A percentile compares a stretch with the other conserved stretches of the same genome.
Evolutionary conservation across 306 rosid genomes (phyloP).

Genomic region (Lotus japonicus): DNA sequence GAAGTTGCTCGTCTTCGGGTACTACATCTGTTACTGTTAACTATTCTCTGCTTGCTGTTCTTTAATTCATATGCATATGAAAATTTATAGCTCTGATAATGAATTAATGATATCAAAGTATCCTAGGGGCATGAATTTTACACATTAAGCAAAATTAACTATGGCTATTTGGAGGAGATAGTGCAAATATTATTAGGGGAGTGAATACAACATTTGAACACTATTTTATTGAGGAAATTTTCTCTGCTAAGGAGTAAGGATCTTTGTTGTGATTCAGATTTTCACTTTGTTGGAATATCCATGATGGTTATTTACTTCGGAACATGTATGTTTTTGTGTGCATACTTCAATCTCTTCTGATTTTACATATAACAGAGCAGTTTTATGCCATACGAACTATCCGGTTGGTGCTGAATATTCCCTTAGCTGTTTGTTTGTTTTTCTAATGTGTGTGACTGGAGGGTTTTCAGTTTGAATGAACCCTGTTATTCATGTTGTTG

Average conservation of each 20-base stretch:
- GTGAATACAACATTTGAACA: too few species aligned
- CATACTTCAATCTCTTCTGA: too few species aligned
- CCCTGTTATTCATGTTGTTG: slow-evolving; percentile 3
- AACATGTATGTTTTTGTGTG: too few species aligned
- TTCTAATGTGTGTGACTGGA: neutral
- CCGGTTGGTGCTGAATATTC: neutral
- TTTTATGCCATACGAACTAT: too few species aligned
- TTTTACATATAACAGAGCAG: too few species aligned
- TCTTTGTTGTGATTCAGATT: neutral
- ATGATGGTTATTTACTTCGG: neutral
- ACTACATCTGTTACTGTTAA: slow-evolving; percentile 10
- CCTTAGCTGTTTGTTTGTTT: neutral
- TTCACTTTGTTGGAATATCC: neutral
- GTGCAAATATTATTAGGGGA: too few species aligned
- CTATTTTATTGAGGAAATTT: too few species aligned
- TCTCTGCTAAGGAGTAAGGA: too few species aligned
- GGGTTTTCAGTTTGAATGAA: neutral
- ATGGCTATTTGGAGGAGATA: too few species aligned
- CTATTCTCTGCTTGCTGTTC: neutral
- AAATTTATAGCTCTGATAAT: neutral
- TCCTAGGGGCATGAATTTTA: too few species aligned
- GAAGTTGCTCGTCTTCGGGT: slow-evolving; percentile 98
- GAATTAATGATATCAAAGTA: neutral
- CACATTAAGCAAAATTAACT: too few species aligned
- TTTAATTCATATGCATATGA: neutral